phyloP scores from a whole-genome alignment of 495 filamentous ascomycete genomes.

The Glarea lozoyensis region DNA sequence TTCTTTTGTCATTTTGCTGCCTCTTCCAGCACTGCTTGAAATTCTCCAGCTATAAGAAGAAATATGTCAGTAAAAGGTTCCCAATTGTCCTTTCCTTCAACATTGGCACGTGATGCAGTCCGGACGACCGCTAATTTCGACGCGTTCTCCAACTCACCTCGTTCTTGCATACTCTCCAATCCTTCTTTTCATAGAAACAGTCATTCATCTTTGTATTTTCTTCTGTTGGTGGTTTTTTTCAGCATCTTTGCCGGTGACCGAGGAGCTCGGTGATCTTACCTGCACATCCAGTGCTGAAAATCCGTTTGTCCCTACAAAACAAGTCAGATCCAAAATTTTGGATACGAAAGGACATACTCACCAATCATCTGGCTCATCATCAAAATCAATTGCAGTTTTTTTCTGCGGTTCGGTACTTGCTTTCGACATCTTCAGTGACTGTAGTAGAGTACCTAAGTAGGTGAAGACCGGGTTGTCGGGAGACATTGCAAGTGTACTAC shows the following conservation, averaged over 20 bases:
- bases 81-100: not conserved
- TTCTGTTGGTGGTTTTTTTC: constrained; percentile 38
- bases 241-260: not conserved
- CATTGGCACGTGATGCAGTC: constrained; percentile 18
- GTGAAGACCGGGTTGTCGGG: no score
- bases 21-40: constrained; percentile 91
- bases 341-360: constrained; percentile 30
- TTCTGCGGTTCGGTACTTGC: constrained; percentile 34
- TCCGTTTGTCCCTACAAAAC: constrained; percentile 75
- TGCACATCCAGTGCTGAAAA: constrained; percentile 92
- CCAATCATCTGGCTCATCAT: constrained; percentile 96
- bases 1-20: constrained; percentile 81
- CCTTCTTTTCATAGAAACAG: constrained; percentile 93
- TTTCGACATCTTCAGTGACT: constrained; percentile 48
- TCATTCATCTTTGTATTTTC: constrained; percentile 90
- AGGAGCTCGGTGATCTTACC: constrained; percentile 37
- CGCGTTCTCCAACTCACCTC: constrained; percentile 56
- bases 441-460: no score
- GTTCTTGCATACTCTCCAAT: constrained; percentile 83
- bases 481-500: no score
- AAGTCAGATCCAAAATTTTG: constrained; percentile 11
- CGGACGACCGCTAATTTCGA: constrained; percentile 17
- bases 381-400: constrained; percentile 32
- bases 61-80: not conserved
- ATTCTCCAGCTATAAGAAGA: constrained; percentile 65